Conservation (phyloP, 169 alveolate species). For the Eimeria tenella region DNA sequence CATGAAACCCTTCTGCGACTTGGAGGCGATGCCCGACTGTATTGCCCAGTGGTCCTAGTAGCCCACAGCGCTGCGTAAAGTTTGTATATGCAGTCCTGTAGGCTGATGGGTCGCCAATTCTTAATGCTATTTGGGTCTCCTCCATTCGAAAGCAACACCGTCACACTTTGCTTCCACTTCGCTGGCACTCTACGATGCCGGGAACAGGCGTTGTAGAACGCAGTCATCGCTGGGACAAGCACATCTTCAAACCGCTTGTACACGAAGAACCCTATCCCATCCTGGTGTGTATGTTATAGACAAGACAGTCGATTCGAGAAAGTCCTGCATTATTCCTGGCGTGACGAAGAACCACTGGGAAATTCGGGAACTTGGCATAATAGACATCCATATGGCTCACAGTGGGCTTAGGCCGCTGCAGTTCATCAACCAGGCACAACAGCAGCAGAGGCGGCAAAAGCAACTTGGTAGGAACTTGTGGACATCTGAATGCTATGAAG, state of each 20-base stretch:
- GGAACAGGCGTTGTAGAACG: neutral
- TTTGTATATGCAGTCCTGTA: neutral
- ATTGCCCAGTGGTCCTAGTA: constrained; percentile 2
- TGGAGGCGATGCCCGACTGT: neutral
- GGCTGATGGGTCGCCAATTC: neutral
- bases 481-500: no score
- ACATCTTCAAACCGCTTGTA: constrained; percentile 40
- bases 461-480: no score
- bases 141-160: neutral
- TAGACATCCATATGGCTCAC: no score
- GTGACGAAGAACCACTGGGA: no score
- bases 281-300: no score
- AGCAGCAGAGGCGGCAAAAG: no score
- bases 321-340: no score
- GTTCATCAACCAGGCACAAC: no score
- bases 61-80: constrained; percentile 4
- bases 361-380: no score
- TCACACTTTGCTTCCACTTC: neutral
- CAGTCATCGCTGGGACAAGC: constrained; percentile 22
- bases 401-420: no score
- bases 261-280: constrained; percentile 3
- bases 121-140: neutral
- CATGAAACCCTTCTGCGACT: neutral
- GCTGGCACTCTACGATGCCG: neutral
- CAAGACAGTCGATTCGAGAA: no score